Evolutionary conservation across 2,329 filamentous ascomycete species (phyloP), one percentile per base, ranked within the genome.

Genomic region (Hawksworthiomyces lignivorus): DNA sequence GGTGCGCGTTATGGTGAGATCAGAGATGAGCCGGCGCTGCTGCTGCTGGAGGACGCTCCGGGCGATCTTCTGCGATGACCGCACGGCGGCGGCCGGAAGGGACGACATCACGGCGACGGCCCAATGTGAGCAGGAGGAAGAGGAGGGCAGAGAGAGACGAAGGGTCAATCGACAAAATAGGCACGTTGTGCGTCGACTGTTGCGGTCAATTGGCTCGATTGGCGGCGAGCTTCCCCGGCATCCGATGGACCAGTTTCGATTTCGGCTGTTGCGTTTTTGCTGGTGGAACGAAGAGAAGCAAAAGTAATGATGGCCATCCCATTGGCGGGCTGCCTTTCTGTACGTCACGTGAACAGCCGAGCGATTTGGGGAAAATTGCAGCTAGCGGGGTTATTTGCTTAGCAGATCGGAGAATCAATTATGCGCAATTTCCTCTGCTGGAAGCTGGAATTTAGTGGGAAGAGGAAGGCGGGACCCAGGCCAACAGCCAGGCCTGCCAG

Each of bases 1-100:
- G 45, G 92, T 98, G 57, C 92, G 78, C 48, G 90, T 94, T 60
- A 98, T 95, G 57, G 85, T 73, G 59, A 98, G 77, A 71, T 98
- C 92, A 61, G 87, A 85, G 53, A 82, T 57, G 49, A 64, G 63
- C 62, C 73, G 71, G 58, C 68, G 69, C 57, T 71, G 49, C 62
- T 72, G 70, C 57, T 68, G 69, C 56, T 70, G 67, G 54, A 68
- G 56, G 52, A 69, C 56, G 55, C 65, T 66, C 57, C 63, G 64
- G 51, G 63, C 61, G 51, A 67, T 58, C 57, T 62, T 67, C 54
- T 65, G 64, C 54, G 69, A 66, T 50, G 70, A 68, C 64, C 75
- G 75, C 64, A 68, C 65, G 51, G 73, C 69, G 62, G 70, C 64
- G 53, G 75, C 68, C 61, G 46, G 41, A 33, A 52, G 38, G 15